A percentile compares a stretch with the other conserved stretches of the same genome.
phyloP scores from a whole-genome alignment of 208 protist genomes.

The Acanthamoeba healyi region DNA sequence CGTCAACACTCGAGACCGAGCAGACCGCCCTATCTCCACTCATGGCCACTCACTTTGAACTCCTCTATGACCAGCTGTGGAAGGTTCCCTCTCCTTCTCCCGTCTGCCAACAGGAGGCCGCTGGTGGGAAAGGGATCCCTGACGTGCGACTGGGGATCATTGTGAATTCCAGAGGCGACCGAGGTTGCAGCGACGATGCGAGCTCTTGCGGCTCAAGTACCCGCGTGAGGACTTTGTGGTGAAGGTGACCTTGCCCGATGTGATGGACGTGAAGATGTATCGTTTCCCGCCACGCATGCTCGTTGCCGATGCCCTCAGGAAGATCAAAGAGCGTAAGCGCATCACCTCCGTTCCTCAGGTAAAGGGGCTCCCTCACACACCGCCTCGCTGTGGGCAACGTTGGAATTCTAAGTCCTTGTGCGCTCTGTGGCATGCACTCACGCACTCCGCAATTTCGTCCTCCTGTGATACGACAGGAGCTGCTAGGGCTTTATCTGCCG shows the following conservation, averaged over 20 bases:
- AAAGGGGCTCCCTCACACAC: too few species aligned
- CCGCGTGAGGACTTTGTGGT: background rate
- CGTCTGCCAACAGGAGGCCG: too few species aligned
- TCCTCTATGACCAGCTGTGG: slow-evolving; percentile 15
- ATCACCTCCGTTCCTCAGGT: slow-evolving; percentile 30
- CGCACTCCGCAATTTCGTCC: background rate
- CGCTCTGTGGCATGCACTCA: too few species aligned
- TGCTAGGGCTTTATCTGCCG: background rate
- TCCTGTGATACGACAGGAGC: background rate
- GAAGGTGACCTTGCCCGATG: slow-evolving; percentile 33
- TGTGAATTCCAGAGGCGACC: slow-evolving; percentile 1
- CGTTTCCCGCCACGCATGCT: slow-evolving; percentile 40
- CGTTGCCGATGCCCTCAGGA: slow-evolving; percentile 21
- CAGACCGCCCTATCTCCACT: background rate
- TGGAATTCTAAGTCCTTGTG: background rate
- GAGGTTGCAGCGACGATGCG: slow-evolving; percentile 40
- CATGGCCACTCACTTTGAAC: background rate
- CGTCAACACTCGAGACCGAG: background rate
- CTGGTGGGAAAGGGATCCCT: too few species aligned
- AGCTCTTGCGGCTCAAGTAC: slow-evolving; percentile 42
- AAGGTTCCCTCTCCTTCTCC: background rate
- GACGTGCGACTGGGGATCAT: background rate
- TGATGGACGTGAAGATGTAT: slow-evolving; percentile 37
- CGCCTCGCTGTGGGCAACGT: too few species aligned
- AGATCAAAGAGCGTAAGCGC: slow-evolving; percentile 56